A percentile compares a stretch with the other conserved stretches of the same genome.
Evolutionary conservation across 352 stramenopile species (phyloP).

Genomic region (Phytophthora litchii): DNA sequence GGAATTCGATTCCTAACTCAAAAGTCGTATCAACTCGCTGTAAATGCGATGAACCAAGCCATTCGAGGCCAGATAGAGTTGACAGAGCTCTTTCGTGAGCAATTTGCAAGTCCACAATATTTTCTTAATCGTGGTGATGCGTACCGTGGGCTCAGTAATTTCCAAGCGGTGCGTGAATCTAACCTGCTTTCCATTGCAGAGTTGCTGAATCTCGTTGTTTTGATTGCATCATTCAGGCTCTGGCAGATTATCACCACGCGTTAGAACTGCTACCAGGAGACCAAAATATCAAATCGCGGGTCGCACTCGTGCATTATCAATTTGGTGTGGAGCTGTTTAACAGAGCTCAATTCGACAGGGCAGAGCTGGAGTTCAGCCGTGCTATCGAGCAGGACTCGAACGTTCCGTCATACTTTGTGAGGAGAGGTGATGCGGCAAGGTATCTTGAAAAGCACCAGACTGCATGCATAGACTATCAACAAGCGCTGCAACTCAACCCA

Average conservation of each 20-base stretch:
- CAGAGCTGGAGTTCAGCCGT: slow-evolving; percentile 63
- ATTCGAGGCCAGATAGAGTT: slow-evolving; percentile 66
- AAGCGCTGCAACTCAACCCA: slow-evolving; percentile 57
- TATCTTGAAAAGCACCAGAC: slow-evolving; percentile 75
- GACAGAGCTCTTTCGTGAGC: slow-evolving; percentile 47
- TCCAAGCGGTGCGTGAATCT: slow-evolving; percentile 56
- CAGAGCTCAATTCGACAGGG: slow-evolving; percentile 68
- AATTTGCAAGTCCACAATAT: slow-evolving; percentile 54
- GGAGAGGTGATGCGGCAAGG: slow-evolving; percentile 73
- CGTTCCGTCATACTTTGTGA: slow-evolving; percentile 67
- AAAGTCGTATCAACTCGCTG: slow-evolving; percentile 69
- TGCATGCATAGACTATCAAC: slow-evolving; percentile 56
- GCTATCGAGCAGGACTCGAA: slow-evolving; percentile 58
- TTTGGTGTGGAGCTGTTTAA: slow-evolving; percentile 87
- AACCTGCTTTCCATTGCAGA: neutral
- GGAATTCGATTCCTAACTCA: slow-evolving; percentile 56
- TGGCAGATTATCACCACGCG: slow-evolving; percentile 81
- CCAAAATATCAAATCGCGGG: slow-evolving; percentile 57
- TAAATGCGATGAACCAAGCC: slow-evolving; percentile 84
- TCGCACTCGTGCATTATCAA: slow-evolving; percentile 82
- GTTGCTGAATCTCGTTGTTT: slow-evolving; percentile 1
- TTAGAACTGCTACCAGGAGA: slow-evolving; percentile 62
- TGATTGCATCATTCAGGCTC: slow-evolving; percentile 38
- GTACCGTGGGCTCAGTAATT: slow-evolving; percentile 73
- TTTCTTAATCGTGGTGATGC: slow-evolving; percentile 77